Evolutionary conservation across 352 stramenopile genomes (phyloP), one percentile per base, ranked within the genome.

Genomic region (Pythium pyrilobum): DNA sequence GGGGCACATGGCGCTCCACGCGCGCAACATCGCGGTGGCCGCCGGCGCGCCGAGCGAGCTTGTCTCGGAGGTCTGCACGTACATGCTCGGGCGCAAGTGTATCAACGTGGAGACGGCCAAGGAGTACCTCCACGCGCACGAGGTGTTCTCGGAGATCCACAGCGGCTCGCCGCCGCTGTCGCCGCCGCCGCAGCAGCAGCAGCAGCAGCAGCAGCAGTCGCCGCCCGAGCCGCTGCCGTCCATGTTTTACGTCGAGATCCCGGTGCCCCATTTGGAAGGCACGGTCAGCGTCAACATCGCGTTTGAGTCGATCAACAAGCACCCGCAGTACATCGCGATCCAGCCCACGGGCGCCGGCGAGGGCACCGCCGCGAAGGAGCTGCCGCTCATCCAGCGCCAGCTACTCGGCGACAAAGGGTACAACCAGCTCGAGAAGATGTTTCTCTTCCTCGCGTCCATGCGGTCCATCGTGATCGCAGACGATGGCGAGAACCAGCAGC

Each of bases 201-300:
- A 38, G 55, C 12, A 45, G 7, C 53, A 61, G 53, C 10, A 38
- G 20, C 29, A 45, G 25, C 37, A 24, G 20, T 6, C 33, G 5
- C 53, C 29, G 55, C 12, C 32, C 1, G 58, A 67, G 51, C 53
- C 64, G 18, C 48, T 82, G 52, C 83, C 83, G 25, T 91, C 80
- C 25, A 93, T 92, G 83, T 87, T 93, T 51, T 93, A 90, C 53
- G 81, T 93, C 18, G 83, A 90, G 63, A 74, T 93, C 42, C 72
- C 73, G 1, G 78, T 91, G 31, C 83, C 81, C 3, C 75, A 84
- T 37, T 52, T 91, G 23, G 77, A 89, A 50, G 63, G 68, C 48
- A 72, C 72, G 3, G 72, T 93, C 48, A 92, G 83, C 41, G 47
- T 93, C 36, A 93, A 93, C 67, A 80, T 93, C 41, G 83, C 83